These are phyloP conservation scores for Larix kaempferi DNA, from an alignment of 75 land plant species.

Conservation along the genomic window DNA sequence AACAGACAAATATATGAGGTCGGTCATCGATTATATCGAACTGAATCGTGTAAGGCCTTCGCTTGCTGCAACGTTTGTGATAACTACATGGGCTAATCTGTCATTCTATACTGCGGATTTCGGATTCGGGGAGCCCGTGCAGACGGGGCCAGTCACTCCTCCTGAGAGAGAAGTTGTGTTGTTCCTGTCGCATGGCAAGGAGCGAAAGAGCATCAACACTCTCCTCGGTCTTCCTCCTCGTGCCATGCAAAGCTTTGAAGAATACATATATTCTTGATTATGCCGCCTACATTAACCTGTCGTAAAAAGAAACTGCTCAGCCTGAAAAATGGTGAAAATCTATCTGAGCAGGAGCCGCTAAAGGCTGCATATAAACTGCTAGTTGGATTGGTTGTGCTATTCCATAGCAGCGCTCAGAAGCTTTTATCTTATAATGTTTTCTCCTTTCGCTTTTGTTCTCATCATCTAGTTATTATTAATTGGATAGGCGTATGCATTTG, in stretches of 20 bases:
- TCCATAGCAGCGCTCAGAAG: too few species aligned
- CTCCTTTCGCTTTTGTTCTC: too few species aligned
- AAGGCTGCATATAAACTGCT: too few species aligned
- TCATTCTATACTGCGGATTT: constrained; percentile 82
- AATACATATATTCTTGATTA: background rate
- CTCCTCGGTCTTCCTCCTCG: constrained; percentile 62
- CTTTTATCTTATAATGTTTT: too few species aligned
- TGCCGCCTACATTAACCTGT: too few species aligned
- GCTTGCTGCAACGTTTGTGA: constrained; percentile 61
- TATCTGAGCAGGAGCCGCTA: too few species aligned
- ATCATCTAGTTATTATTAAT: too few species aligned
- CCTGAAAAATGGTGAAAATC: too few species aligned
- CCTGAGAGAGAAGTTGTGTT: constrained; percentile 84
- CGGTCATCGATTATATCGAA: constrained; percentile 87
- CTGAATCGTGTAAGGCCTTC: constrained; percentile 66
- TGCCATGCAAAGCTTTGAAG: constrained; percentile 52
- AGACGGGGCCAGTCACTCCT: constrained; percentile 73
- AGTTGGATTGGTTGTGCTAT: too few species aligned
- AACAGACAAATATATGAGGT: constrained; percentile 70
- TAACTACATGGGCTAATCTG: constrained; percentile 86
- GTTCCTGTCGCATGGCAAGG: constrained; percentile 72
- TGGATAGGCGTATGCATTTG: too few species aligned
- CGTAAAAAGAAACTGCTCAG: too few species aligned
- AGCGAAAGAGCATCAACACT: constrained; percentile 61
- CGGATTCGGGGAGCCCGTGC: constrained; percentile 87